Conservation (phyloP, 2,329 filamentous ascomycete species). For the Daldinia sp. region DNA sequence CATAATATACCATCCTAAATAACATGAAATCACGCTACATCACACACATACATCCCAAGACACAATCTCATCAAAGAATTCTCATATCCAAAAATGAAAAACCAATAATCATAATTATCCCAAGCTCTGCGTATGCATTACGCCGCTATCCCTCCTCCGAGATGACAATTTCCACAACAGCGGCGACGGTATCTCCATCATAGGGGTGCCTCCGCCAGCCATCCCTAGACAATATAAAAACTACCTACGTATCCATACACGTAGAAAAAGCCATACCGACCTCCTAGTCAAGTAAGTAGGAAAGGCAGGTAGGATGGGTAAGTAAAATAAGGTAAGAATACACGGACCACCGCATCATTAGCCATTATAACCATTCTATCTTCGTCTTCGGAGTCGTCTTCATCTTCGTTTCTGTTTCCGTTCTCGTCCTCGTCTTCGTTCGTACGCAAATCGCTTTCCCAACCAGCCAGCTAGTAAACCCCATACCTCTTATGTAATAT, state of each 20-base stretch:
- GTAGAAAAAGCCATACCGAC: background rate
- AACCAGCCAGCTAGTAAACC: background rate
- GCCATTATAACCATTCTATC: background rate
- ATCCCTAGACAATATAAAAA: background rate
- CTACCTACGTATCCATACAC: background rate
- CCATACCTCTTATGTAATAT: constrained; percentile 73
- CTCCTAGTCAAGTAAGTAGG: background rate
- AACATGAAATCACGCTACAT: background rate
- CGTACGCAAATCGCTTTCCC: no score
- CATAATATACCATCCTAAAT: no score
- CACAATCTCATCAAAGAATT: background rate
- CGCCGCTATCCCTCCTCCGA: background rate
- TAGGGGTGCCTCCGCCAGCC: background rate
- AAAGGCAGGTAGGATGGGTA: background rate
- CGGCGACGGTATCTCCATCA: background rate
- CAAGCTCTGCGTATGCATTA: background rate
- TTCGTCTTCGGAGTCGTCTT: background rate
- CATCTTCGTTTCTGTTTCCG: background rate
- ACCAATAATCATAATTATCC: background rate
- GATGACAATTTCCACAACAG: background rate
- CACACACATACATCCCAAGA: background rate
- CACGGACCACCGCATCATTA: background rate
- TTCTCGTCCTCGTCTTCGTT: no score
- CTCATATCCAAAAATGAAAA: background rate
- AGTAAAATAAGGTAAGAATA: background rate